These are phyloP conservation scores for Cinchona pubescens DNA, from an alignment of 257 asterid genomes.

Conservation along the genomic window DNA sequence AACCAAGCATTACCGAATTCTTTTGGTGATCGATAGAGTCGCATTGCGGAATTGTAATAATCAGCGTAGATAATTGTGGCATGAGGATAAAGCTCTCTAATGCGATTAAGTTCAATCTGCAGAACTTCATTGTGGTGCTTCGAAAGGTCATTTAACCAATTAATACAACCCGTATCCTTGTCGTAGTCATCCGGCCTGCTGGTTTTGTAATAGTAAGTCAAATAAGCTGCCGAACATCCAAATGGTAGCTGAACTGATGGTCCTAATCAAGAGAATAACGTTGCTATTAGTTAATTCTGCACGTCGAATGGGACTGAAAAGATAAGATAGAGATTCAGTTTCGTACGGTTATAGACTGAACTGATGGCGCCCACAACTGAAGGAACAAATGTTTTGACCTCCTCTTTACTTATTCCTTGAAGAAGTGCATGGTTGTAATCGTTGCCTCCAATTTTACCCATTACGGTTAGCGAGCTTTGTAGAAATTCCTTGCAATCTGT, in stretches of 20 bases:
- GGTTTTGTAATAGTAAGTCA: constrained; percentile 21
- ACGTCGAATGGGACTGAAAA: too few relatives aligned
- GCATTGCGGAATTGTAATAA: constrained; percentile 36
- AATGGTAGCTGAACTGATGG: too few relatives aligned
- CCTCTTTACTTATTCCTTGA: constrained; percentile 11
- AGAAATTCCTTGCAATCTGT: constrained; percentile 38
- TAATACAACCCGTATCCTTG: constrained; percentile 47
- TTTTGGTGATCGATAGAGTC: constrained; percentile 11
- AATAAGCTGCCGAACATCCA: constrained; percentile 43
- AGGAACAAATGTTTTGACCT: constrained; percentile 16
- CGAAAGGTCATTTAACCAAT: constrained; percentile 41
- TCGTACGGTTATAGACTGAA: too few relatives aligned
- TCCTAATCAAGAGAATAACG: too few relatives aligned
- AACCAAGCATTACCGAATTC: constrained; percentile 30
- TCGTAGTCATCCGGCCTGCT: constrained; percentile 27
- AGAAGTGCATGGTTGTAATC: constrained; percentile 40
- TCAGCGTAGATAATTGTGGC: constrained; percentile 44
- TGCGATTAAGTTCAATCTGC: constrained; percentile 27
- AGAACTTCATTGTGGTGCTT: constrained; percentile 42
- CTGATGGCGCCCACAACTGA: background rate
- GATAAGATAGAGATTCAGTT: too few relatives aligned
- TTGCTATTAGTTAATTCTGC: too few relatives aligned
- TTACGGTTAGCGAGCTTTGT: constrained; percentile 31
- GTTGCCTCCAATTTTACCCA: constrained; percentile 69
- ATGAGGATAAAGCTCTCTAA: constrained; percentile 36